These are phyloP conservation scores for Scheffersomyces stipitis DNA, from an alignment of 805 yeast genomes.

Conservation along the genomic window DNA sequence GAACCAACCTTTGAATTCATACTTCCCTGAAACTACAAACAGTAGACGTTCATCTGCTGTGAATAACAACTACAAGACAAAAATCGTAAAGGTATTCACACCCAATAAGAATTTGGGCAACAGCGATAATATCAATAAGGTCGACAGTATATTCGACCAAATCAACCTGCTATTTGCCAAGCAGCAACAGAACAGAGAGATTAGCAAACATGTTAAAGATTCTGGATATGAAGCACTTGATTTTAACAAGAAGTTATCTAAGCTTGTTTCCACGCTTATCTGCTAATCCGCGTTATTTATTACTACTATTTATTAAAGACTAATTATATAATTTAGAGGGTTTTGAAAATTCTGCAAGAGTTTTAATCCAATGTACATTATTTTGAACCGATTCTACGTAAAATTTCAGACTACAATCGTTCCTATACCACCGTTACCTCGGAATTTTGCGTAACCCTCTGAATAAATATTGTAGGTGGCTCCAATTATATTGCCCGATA, in stretches of 20 bases:
- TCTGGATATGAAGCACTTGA: neutral
- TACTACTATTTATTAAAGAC: too few species aligned
- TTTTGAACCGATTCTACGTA: too few species aligned
- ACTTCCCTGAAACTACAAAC: neutral
- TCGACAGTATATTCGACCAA: slow-evolving; percentile 30
- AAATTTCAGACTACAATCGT: too few species aligned
- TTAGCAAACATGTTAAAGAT: neutral
- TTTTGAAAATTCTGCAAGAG: too few species aligned
- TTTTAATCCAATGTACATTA: too few species aligned
- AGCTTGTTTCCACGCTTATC: slow-evolving; percentile 7
- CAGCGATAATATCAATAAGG: slow-evolving; percentile 20
- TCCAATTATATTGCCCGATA: too few species aligned
- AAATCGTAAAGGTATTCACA: slow-evolving; percentile 35
- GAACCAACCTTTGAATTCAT: neutral
- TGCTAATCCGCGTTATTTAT: too few species aligned
- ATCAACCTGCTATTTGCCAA: slow-evolving; percentile 20
- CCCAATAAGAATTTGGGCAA: slow-evolving; percentile 35
- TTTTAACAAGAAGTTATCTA: slow-evolving; percentile 7
- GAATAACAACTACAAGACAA: slow-evolving; percentile 30
- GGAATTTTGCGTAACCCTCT: too few species aligned
- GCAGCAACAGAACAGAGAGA: slow-evolving; percentile 2
- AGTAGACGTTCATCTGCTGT: neutral
- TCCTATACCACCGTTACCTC: too few species aligned
- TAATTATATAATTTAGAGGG: too few species aligned
- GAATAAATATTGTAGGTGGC: too few species aligned